Percentiles rank a stretch among this genome's conserved stretches.
phyloP scores from a whole-genome alignment of 805 yeast genomes.

The Diddensiella caesifluorescens region DNA sequence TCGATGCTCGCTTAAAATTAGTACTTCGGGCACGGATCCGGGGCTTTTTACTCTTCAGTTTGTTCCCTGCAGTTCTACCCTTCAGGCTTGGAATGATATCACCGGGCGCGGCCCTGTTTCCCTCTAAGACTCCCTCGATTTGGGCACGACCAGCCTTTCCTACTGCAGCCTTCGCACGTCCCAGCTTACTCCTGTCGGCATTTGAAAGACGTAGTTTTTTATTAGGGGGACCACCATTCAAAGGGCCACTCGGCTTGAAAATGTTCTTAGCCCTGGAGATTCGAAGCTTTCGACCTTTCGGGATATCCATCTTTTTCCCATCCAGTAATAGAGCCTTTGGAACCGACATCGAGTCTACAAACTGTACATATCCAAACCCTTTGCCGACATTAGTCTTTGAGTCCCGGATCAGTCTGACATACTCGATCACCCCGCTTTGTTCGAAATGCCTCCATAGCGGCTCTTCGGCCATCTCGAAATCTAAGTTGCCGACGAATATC shows the following conservation, averaged over 20 bases:
- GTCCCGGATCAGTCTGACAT: constrained; percentile 87
- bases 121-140: constrained; percentile 56
- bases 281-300: constrained; percentile 58
- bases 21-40: constrained; percentile 46
- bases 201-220: constrained; percentile 43
- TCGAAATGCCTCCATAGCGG: constrained; percentile 77
- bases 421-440: constrained; percentile 66
- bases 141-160: constrained; percentile 77
- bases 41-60: constrained; percentile 23
- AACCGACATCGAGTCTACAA: constrained; percentile 59
- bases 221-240: constrained; percentile 22
- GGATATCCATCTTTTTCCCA: constrained; percentile 49
- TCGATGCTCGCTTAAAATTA: constrained; percentile 31
- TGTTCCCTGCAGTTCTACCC: constrained; percentile 40
- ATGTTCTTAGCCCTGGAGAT: constrained; percentile 60
- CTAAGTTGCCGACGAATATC: constrained; percentile 88
- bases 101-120: constrained; percentile 72
- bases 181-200: constrained; percentile 67
- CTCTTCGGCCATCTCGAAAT: constrained; percentile 90
- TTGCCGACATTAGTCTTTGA: constrained; percentile 91
- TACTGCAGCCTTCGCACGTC: constrained; percentile 69
- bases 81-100: constrained; percentile 54
- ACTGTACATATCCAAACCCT: constrained; percentile 96
- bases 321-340: constrained; percentile 75
- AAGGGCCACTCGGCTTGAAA: constrained; percentile 12